Base-by-base conservation (phyloP, 306 rosid genomes). In the Biancaea sappan region DNA sequence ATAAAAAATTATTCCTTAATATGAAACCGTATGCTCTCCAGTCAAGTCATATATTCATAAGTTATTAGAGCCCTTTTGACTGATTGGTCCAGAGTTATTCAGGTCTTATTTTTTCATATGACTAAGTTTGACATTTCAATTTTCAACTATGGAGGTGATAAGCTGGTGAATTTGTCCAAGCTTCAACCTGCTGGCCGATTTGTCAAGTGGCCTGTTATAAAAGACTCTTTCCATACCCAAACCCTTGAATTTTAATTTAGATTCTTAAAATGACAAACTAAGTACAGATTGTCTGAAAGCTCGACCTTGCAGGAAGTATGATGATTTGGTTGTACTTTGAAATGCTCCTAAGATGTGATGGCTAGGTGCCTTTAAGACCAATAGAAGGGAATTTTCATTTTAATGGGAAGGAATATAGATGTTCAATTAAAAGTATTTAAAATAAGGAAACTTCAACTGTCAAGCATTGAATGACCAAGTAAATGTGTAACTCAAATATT, bases 121-220 rank as follows among this genome's bases (percentile, higher is more conserved):
- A 66, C 62, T 73, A 48, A 37, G 60, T 46, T 26, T 58, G 52
- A 32, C 72, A 50, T 41, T 70, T 52, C 26, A 69, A 26, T n/a
- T n/a, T n/a, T n/a, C 61, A 9, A n/a, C n/a, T 60, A 59, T 62
- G 63, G 56, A 12, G 31, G 32, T 44, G 4, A 18, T 26, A 8
- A 44, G 56, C 40, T 18, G 43, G 59, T n/a, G 25, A 41, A 10
- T 67, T 31, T 11, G 48, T 74, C 66, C 61, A 66, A 47, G 31
- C 26, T 51, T 61, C 50, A 52, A 51, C 56, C 37, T 68, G 75
- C 40, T 24, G 44, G 46, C 53, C 21, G 4, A 34, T 69, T 64
- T 47, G 58, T 46, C 67, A 35, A 64, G 29, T 11, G 22, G 69
- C 72, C 37, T 44, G 13, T 64, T 40, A 56, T 56, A 35, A 24